Conservation (phyloP, 1,284 basidiomycete species). For the Rhodotorula sp. region DNA sequence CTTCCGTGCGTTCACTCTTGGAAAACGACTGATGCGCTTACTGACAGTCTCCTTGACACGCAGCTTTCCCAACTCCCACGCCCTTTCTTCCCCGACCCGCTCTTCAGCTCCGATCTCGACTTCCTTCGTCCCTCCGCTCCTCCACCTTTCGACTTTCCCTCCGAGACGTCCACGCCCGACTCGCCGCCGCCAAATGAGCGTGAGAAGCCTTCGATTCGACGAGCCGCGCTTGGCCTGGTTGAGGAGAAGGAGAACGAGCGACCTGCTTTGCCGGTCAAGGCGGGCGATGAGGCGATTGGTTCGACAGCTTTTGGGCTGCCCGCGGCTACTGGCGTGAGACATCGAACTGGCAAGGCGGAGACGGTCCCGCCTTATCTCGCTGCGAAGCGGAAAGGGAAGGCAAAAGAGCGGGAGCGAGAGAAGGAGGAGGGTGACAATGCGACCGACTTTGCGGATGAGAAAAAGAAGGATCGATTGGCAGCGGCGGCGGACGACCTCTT, state of each 20-base stretch:
- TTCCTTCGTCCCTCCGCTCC: neutral
- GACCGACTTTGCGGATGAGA: neutral
- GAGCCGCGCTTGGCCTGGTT: neutral
- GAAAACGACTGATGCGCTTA: too few relatives aligned
- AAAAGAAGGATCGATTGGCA: neutral
- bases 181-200: neutral
- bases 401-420: neutral
- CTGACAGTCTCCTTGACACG: neutral
- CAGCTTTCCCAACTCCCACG: neutral
- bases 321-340: neutral
- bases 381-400: slow-evolving; percentile 1
- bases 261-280: too few relatives aligned
- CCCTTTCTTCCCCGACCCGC: neutral
- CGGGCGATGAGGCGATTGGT: too few relatives aligned
- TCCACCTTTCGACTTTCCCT: neutral
- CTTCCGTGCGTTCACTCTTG: too few relatives aligned
- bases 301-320: neutral
- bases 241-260: too few relatives aligned
- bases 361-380: slow-evolving; percentile 2
- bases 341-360: accelerated
- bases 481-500: slow-evolving; percentile 10
- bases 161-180: neutral
- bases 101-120: neutral
- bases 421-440: neutral
- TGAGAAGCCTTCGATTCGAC: neutral